Percentiles rank a stretch among this genome's conserved stretches.
phyloP scores from a whole-genome alignment of 106 monocot species.

The Dactylorhiza incarnata region DNA sequence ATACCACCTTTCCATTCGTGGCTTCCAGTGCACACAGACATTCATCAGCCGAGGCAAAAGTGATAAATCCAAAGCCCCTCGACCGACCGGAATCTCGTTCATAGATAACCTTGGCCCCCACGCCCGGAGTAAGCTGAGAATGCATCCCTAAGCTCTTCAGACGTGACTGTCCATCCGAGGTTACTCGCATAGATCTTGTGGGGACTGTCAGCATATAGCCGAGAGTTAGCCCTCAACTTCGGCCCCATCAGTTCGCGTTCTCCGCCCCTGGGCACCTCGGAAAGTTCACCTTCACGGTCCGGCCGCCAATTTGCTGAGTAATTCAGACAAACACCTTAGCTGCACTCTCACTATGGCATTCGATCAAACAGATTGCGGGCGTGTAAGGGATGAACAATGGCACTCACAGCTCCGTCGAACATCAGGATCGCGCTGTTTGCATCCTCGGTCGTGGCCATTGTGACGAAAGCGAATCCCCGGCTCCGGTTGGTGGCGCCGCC shows the following conservation, averaged over 20 bases:
- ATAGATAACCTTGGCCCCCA: constrained; percentile 73
- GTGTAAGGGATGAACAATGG: background rate
- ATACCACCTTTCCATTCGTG: constrained; percentile 71
- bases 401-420: constrained; percentile 68
- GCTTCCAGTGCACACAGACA: constrained; percentile 51
- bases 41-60: constrained; percentile 55
- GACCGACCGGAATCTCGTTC: constrained; percentile 72
- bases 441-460: constrained; percentile 51
- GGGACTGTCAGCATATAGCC: constrained; percentile 50
- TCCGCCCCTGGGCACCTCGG: constrained; percentile 92
- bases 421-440: constrained; percentile 66
- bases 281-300: constrained; percentile 87
- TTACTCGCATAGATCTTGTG: constrained; percentile 86
- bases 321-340: background rate
- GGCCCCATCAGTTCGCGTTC: constrained; percentile 61
- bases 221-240: constrained; percentile 14
- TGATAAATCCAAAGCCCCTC: constrained; percentile 74
- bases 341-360: background rate
- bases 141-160: constrained; percentile 44
- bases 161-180: constrained; percentile 69
- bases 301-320: constrained; percentile 57
- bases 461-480: constrained; percentile 89
- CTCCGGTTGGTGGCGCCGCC: constrained; percentile 82
- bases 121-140: constrained; percentile 46
- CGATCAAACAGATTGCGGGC: background rate